A percentile compares a stretch with the other conserved stretches of the same genome.
Conservation (phyloP, 2,329 filamentous ascomycete species). For the Xylariales sp. region DNA sequence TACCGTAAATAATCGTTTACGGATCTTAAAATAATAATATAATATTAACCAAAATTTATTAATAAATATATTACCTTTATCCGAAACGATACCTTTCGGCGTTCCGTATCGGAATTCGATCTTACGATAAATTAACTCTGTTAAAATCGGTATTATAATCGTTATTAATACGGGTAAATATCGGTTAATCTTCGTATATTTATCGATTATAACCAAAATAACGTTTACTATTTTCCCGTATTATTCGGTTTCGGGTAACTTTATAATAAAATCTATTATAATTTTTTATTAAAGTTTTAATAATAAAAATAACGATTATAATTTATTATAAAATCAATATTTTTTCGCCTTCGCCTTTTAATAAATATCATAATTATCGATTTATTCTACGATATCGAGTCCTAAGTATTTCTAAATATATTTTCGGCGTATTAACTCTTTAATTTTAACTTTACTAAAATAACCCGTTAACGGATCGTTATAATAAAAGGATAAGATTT, state of each 20-base stretch:
- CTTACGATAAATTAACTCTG: too few species aligned
- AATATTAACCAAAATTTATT: background rate
- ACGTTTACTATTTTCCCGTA: too few species aligned
- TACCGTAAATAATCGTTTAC: background rate
- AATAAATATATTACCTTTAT: constrained; percentile 4
- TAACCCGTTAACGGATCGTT: background rate
- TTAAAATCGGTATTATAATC: background rate
- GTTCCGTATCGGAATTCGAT: too few species aligned
- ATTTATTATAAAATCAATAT: background rate
- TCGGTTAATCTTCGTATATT: background rate
- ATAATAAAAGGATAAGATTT: background rate
- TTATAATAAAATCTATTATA: constrained; percentile 2
- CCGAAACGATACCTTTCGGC: too few species aligned
- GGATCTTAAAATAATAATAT: constrained; percentile 3
- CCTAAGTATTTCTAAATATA: background rate
- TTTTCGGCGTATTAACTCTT: too few species aligned
- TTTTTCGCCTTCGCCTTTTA: too few species aligned
- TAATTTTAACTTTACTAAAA: background rate
- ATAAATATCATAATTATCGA: background rate
- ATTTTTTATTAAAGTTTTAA: background rate
- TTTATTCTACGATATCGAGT: background rate
- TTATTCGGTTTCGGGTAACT: background rate
- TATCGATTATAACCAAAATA: too few species aligned
- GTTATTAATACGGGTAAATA: too few species aligned
- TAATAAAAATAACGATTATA: background rate